Percentiles rank a stretch among this genome's conserved stretches.
Conservation (phyloP, 140 eudicot species). For the Stevia rebaudiana region DNA sequence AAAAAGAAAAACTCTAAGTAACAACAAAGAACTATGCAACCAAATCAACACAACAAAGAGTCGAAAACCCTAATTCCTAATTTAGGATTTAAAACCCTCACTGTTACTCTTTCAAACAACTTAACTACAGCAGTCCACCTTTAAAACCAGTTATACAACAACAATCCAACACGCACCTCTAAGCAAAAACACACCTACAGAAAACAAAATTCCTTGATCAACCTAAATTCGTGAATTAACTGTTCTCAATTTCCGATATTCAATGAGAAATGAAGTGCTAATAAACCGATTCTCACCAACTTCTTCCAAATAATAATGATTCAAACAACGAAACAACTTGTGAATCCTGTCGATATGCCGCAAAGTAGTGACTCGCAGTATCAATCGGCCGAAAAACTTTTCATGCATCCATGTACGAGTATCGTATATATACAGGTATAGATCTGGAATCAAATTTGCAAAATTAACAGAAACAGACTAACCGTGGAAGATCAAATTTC, state of each 20-base stretch:
- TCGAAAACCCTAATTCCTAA: conserved; percentile 26
- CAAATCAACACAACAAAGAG: conserved; percentile 8
- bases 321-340: conserved; percentile 8
- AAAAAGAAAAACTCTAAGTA: not conserved
- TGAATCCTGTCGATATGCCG: not conserved
- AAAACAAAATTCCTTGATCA: not conserved
- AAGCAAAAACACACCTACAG: not conserved
- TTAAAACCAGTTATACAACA: conserved; percentile 5
- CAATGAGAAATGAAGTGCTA: not conserved
- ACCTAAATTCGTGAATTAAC: not conserved
- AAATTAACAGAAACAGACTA: not conserved
- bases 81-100: conserved; percentile 12
- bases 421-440: not conserved
- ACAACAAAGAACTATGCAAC: not conserved
- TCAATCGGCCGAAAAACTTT: not conserved
- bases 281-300: not conserved
- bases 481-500: not conserved
- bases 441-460: not conserved
- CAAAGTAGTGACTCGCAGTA: not conserved
- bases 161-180: not conserved
- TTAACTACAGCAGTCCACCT: conserved; percentile 3
- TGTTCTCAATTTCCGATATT: not conserved
- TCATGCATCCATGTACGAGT: not conserved
- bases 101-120: conserved; percentile 10
- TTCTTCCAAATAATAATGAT: not conserved